Evolutionary conservation across 352 stramenopile species (phyloP), one percentile per base, ranked within the genome.

Genomic region (Hyaloperonospora brassicae): DNA sequence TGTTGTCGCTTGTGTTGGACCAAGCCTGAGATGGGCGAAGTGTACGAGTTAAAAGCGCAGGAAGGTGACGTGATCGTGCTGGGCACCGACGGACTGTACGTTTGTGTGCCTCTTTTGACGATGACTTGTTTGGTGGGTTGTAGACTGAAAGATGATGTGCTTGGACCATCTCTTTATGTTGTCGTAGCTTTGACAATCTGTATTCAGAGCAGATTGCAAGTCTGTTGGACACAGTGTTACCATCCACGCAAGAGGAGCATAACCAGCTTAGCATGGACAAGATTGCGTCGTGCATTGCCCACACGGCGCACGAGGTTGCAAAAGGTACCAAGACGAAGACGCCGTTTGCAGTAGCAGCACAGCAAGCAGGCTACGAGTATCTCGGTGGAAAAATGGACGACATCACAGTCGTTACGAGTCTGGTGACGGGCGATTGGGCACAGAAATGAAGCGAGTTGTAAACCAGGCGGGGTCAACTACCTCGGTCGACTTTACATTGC

Each of bases 141-240:
- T n/a, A 35, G 43, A 25, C 21, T 8, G 27, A 9, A 34, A 34
- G 8, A 34, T 34, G 27, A 8, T 34, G 8, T 8, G 8, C 27
- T 34, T 4, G 4, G 27, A 34, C 27, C 27, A 34, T 34, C 4
- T 34, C 27, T 34, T 46, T 31, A n/a, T 50, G 30, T 30, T 17
- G 12, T 31, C 23, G 21, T 52, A 94, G 84, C 21, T 98, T 98
- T 70, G 95, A 98, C 68, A 98, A 98, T 63, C 67, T 98, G n/a
- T 90, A 84, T 50, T 78, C 93, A 31, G 70, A 72, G 34, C 84
- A 96, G 51, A 87, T 98, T 55, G 59, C 78, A 35, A 69, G 52
- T 47, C 57, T 92, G 8, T 55, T 94, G 35, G 79, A 89, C 55
- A 76, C 67, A 35, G 72, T 86, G 45, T 61, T 88, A 57, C 74